Base-by-base conservation (phyloP, 2,329 filamentous ascomycete species). In the Colletotrichum acutatum region DNA sequence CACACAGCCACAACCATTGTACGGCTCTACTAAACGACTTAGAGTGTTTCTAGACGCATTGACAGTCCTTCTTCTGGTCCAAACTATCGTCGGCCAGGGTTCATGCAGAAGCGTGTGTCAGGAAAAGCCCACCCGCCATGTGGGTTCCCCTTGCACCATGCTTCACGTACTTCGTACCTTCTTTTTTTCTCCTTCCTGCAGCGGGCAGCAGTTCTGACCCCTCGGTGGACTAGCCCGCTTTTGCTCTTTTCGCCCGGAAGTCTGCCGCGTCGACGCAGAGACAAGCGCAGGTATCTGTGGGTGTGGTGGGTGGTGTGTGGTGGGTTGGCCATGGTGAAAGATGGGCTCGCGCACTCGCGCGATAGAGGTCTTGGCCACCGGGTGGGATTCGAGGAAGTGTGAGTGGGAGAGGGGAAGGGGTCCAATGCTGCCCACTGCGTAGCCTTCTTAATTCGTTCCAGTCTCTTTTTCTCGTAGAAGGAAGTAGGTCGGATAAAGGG, bases 41-140 rank as follows among this genome's bases (percentile, higher is more conserved):
- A n/a, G 5, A 16, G 22, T 59, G 59, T 64, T 63, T 64, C 66
- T 56, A 69, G 46, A 69, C 70, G 66, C 60, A 70, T 52, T 56
- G 66, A 61, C 70, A 65, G 54, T 22, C 42, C 56, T 56, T 32
- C 32, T 57, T 60, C 49, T 61, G 66, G 46, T 46, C 59, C 12
- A 65, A 70, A 61, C 26, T 46, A 56, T 60, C 32, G 54, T 28
- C 42, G 19, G n/a, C 53, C 30, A 69, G 70, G 66, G 66, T 65
- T 69, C 66, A 32, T 61, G 66, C 70, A 72, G 70, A 72, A 65
- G 66, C 70, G 54, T 56, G 66, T 64, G 54, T 69, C 70, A 65
- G 60, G 26, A 65, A 64, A 52, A 46, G 58, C 53, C 49, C 12
- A 16, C 65, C 16, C 64, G 65, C 59, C 70, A 60, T 60, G 66